Base-by-base conservation (phyloP, 345 rosid species). In the Cardamine resedifolia region DNA sequence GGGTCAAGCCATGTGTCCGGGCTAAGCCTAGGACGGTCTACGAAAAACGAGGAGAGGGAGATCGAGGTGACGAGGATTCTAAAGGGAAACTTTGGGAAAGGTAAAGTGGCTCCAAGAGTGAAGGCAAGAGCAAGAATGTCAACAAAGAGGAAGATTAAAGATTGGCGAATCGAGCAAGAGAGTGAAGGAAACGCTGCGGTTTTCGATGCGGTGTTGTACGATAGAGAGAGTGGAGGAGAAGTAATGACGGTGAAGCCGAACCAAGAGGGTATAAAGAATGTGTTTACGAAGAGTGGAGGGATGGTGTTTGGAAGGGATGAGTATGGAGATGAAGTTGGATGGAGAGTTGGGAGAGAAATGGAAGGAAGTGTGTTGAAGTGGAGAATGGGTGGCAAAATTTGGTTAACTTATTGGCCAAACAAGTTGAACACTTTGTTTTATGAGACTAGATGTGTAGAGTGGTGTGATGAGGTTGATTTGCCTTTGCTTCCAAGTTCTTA, bases 301-400 rank as follows among this genome's bases (percentile, higher is more conserved):
- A 7, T 88, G 73, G 83, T 90, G 4, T 87, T 93, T 39, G 92
- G 87, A 2, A 87, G 85, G 3, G 94, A 88, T 68, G 96, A 83
- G 72, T 90, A 83, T 31, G 98, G 97, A 39, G 88, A 83, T 24
- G 77, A 66, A 49, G 89, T 83, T 21, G 75, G 77, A 47, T 93
- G 98, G 98, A 82, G 98, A 80, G 78, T 93, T 74, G 84, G 83
- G 74, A 88, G 82, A 64, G 97, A 93, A 62, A 88, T 84, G 98
- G 96, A 93, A 80, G 98, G 97, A 62, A 93, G 88, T 63, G 97
- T 90, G 60, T 33, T 88, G 82, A 93, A 88, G 57, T 93, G 96
- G 97, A 88, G 96, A 68, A 78, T 93, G 9, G 94, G 97, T 58
- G 92, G 90, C 10, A 76, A 85, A 38, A 79, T 90, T 71, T 93